A percentile compares a stretch with the other conserved stretches of the same genome.
Conservation (phyloP, 805 yeast genomes). For the Nakazawaea holstii region DNA sequence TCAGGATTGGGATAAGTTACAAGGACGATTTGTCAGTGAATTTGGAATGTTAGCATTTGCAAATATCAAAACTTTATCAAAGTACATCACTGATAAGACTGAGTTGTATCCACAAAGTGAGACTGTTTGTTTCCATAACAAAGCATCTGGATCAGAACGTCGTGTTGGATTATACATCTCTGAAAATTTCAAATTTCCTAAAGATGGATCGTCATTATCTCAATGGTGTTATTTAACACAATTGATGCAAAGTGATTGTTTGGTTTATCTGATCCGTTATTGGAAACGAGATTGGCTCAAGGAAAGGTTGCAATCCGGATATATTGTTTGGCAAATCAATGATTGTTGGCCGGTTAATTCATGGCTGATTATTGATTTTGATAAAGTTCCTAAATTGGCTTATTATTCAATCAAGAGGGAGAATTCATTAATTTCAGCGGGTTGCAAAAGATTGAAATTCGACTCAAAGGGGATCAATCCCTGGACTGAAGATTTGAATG, state of each 20-base stretch:
- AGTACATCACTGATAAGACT: slow-evolving; percentile 29
- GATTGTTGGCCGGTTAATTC: slow-evolving; percentile 50
- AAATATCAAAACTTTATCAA: slow-evolving; percentile 25
- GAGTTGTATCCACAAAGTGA: slow-evolving; percentile 40
- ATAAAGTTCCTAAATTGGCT: slow-evolving; percentile 37
- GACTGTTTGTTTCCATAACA: slow-evolving; percentile 41
- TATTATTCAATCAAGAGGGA: slow-evolving; percentile 44
- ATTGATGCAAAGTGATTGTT: slow-evolving; percentile 45
- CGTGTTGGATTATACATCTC: slow-evolving; percentile 40
- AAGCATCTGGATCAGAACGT: slow-evolving; percentile 42
- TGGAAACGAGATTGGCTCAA: slow-evolving; percentile 43
- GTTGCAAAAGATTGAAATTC: slow-evolving; percentile 25
- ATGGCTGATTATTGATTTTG: slow-evolving; percentile 44
- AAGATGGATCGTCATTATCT: slow-evolving; percentile 24
- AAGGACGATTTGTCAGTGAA: slow-evolving; percentile 46
- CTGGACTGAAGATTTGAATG: slow-evolving; percentile 13
- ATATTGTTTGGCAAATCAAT: slow-evolving; percentile 49
- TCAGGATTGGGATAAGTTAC: slow-evolving; percentile 41
- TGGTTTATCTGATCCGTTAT: slow-evolving; percentile 38
- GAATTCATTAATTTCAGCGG: slow-evolving; percentile 26
- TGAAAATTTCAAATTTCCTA: slow-evolving; percentile 30
- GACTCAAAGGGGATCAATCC: slow-evolving; percentile 10
- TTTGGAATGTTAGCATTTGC: slow-evolving; percentile 52
- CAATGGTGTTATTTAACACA: slow-evolving; percentile 48
- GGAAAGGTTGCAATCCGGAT: slow-evolving; percentile 35